Conservation (phyloP, 78 protist species). For the Isochrysis galbana region DNA sequence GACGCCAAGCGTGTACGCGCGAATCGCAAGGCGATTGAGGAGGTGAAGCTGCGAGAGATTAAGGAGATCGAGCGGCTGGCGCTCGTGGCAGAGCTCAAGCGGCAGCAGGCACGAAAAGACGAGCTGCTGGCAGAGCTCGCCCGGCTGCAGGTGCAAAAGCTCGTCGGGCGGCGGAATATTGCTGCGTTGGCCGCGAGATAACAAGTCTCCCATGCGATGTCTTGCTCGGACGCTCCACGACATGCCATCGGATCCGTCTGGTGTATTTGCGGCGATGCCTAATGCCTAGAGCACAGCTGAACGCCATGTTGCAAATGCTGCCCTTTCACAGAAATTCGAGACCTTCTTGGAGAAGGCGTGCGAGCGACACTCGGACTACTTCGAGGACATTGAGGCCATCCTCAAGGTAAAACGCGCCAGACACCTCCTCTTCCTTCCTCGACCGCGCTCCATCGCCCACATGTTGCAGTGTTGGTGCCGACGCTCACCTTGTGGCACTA, state of each 20-base stretch:
- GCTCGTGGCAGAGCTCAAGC: background rate
- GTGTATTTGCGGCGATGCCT: too few relatives aligned
- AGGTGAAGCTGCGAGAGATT: background rate
- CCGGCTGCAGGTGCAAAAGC: background rate
- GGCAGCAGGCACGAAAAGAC: background rate
- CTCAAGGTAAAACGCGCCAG: too few relatives aligned
- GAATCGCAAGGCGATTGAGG: background rate
- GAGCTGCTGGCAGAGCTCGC: background rate
- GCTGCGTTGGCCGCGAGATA: too few relatives aligned
- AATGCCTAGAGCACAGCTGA: too few relatives aligned
- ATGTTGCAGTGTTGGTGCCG: background rate
- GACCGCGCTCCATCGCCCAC: background rate
- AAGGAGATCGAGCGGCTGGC: background rate
- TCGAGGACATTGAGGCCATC: background rate
- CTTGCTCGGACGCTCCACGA: too few relatives aligned
- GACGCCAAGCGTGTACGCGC: constrained; percentile 33
- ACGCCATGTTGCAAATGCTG: too few relatives aligned
- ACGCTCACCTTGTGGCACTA: too few relatives aligned
- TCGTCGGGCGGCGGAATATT: too few relatives aligned
- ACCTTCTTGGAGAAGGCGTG: background rate
- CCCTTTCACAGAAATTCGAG: too few relatives aligned
- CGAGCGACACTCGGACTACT: background rate
- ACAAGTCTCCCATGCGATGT: too few relatives aligned
- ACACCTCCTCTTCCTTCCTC: too few relatives aligned
- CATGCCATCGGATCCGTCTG: too few relatives aligned